Base-by-base conservation (phyloP, 106 monocot species). In the Phalaenopsis aphrodite region DNA sequence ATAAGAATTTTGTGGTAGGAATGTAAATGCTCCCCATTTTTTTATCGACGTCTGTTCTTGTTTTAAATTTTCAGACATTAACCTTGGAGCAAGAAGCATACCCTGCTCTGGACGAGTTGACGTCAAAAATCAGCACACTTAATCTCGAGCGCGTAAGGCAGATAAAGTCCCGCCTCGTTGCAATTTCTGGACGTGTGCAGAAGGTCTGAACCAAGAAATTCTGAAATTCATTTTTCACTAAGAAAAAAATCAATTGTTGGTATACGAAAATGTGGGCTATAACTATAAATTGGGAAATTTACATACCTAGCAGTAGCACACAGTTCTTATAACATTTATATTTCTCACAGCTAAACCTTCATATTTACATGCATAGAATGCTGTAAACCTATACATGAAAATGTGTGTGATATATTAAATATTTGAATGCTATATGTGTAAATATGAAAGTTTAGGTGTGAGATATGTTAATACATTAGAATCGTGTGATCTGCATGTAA, bases 51-150 rank as follows among this genome's bases (percentile, higher is more conserved):
- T 69, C 37, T 45, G 45, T 7, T 5, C 3, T 74, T 74, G 38
- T 76, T 76, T 76, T 76, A 49, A 76, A 76, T 76, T 77, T 68
- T 37, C 79, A 92, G 92, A 88, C 92, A 55, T 79, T 58, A 18
- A 86, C 84, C 61, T 74, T 93, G 79, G 92, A 93, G 76, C 78
- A 86, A 85, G 92, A 93, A 75, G 92, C 92, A 36, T 93, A 93
- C 83, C 92, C 92, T 37, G 92, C 92, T 77, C 83, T 93, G 73
- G 92, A 93, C 82, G 90, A 93, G 77, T 55, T 90, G 77, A 88
- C 92, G 0, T 93, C 90, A 64, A 93, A 93, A 83, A 85, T 90
- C 42, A 93, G 86, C 74, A 90, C 89, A 19, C 88, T 93, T 41
- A 93, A 93, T 78, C 89, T 93, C 77, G 88, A 93, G 80, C 88